A percentile compares a stretch with the other conserved stretches of the same genome.
Evolutionary conservation across 176 grass and related monocot genomes (phyloP).

Genomic region (Oryza glumipatula): DNA sequence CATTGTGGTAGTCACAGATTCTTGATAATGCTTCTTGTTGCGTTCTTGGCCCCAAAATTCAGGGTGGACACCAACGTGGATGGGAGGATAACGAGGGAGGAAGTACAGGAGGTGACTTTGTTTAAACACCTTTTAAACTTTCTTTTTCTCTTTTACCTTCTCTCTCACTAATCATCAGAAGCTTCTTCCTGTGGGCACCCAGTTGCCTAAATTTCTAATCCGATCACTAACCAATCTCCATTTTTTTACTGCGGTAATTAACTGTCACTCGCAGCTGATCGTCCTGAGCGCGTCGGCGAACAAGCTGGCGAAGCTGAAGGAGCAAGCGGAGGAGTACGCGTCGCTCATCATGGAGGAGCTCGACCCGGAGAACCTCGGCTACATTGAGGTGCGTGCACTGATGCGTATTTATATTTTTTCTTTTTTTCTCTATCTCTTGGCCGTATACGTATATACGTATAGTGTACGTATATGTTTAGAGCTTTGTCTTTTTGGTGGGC

Average conservation of each 20-base stretch:
- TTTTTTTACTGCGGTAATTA: neutral
- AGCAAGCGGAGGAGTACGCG: conserved; percentile 97
- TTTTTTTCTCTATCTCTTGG: neutral
- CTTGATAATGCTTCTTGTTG: conserved; percentile 15
- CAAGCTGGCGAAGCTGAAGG: conserved; percentile 95
- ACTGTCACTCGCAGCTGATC: conserved; percentile 68
- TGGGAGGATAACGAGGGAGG: conserved; percentile 95
- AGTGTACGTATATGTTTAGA: neutral
- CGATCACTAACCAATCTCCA: neutral
- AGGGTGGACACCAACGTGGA: conserved; percentile 99
- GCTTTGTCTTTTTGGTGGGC: neutral
- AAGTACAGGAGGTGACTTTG: conserved; percentile 95
- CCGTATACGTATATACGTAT: neutral
- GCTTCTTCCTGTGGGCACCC: conserved; percentile 39
- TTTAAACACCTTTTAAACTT: conserved; percentile 27
- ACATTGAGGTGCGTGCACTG: conserved; percentile 75
- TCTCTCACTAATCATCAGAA: conserved; percentile 23
- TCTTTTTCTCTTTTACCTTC: neutral
- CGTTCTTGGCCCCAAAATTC: conserved; percentile 55
- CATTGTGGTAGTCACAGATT: neutral
- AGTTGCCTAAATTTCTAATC: neutral
- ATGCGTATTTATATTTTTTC: neutral
- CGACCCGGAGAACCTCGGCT: conserved; percentile 95
- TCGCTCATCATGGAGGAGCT: conserved; percentile 98
- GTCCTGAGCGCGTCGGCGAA: conserved; percentile 94